Conservation (phyloP, 1,284 basidiomycete species). For the Cryptococcus deneoformans region DNA sequence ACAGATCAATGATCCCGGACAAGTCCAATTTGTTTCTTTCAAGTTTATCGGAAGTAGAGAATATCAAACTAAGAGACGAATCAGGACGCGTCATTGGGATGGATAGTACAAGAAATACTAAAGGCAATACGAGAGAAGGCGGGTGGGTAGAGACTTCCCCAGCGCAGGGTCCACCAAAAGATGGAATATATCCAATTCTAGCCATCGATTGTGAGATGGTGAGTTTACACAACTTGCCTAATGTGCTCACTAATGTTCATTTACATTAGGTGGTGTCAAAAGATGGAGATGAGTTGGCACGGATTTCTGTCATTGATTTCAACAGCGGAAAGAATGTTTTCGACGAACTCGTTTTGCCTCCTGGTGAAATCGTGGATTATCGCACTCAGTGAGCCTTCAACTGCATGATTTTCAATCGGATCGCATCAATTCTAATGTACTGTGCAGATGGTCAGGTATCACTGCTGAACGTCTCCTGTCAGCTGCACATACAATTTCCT, state of each 20-base stretch:
- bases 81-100: neutral
- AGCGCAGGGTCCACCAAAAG: constrained; percentile 28
- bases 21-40: constrained; percentile 6
- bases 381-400: constrained; percentile 64
- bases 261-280: constrained; percentile 55
- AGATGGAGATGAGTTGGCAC: constrained; percentile 79
- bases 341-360: constrained; percentile 81
- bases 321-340: constrained; percentile 67
- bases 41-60: neutral
- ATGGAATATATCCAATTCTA: constrained; percentile 39
- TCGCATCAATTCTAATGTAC: no score
- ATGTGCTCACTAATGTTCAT: no score
- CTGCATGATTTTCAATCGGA: no score
- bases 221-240: constrained; percentile 19
- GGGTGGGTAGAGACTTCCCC: constrained; percentile 68
- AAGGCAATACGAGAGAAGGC: constrained; percentile 58
- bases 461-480: constrained; percentile 65
- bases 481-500: constrained; percentile 68
- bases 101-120: neutral
- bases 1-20: constrained; percentile 6
- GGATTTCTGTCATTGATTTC: constrained; percentile 78
- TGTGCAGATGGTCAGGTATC: constrained; percentile 79
- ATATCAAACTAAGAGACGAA: neutral
- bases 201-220: constrained; percentile 94
- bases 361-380: constrained; percentile 77